A percentile compares a stretch with the other conserved stretches of the same genome.
These are phyloP conservation scores for Penicillium sp. DNA, from an alignment of 2,329 filamentous ascomycete genomes.

Conservation along the genomic window DNA sequence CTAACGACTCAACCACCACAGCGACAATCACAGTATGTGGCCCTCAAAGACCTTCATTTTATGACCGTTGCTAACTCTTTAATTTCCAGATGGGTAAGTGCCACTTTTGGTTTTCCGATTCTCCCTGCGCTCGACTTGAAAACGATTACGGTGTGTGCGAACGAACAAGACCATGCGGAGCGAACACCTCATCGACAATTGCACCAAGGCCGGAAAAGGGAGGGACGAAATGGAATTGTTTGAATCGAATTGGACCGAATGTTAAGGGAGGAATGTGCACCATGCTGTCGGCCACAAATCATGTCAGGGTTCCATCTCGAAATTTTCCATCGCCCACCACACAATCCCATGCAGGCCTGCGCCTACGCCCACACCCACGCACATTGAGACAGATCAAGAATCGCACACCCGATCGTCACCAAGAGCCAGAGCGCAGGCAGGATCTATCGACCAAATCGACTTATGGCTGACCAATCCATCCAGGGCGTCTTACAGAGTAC, in stretches of 20 bases:
- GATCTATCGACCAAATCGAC: constrained; percentile 12
- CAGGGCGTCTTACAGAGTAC: constrained; percentile 99
- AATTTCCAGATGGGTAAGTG: constrained; percentile 66
- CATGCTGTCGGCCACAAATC: constrained; percentile 5
- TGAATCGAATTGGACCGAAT: not conserved
- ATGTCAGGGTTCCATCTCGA: constrained; percentile 12
- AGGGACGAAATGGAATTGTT: constrained; percentile 2
- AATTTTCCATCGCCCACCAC: constrained; percentile 21
- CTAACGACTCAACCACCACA: constrained; percentile 51
- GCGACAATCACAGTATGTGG: constrained; percentile 57
- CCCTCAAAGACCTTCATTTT: constrained; percentile 15
- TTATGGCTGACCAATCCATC: constrained; percentile 39
- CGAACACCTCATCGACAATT: constrained; percentile 17
- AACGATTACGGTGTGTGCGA: constrained; percentile 35
- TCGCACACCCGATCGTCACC: constrained; percentile 19
- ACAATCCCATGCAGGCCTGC: too few relatives aligned
- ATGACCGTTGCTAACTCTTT: constrained; percentile 32
- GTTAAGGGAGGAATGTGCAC: constrained; percentile 8
- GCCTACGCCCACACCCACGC: too few relatives aligned
- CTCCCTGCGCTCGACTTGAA: constrained; percentile 33
- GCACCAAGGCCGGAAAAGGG: constrained; percentile 5
- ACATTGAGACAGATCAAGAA: too few relatives aligned
- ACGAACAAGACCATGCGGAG: constrained; percentile 24
- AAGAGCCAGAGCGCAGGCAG: constrained; percentile 10
- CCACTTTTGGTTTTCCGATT: constrained; percentile 27